Percentiles rank a stretch among this genome's conserved stretches.
These are phyloP conservation scores for Guyanaporus albipodus DNA, from an alignment of 768 basidiomycete species.

Conservation along the genomic window DNA sequence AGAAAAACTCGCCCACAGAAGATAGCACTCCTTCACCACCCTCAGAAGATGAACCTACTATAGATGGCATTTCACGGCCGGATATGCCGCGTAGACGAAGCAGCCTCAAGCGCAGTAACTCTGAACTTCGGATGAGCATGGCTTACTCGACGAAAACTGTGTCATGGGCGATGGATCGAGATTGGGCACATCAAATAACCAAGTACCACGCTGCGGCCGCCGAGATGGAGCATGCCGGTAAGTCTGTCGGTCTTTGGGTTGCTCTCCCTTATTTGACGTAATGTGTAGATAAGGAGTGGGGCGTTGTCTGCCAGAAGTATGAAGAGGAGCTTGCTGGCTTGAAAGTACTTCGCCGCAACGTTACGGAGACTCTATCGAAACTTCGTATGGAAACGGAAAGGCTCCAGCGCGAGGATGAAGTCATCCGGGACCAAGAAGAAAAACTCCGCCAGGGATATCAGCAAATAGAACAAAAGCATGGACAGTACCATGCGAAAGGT, in stretches of 20 bases:
- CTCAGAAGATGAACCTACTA: constrained; percentile 33
- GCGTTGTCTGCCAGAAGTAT: constrained; percentile 52
- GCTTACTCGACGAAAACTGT: constrained; percentile 60
- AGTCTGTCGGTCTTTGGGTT: constrained; percentile 12
- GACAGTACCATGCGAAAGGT: constrained; percentile 41
- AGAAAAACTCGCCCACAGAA: constrained; percentile 11
- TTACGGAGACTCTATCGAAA: constrained; percentile 39
- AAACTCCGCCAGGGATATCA: constrained; percentile 37
- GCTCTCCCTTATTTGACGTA: background rate
- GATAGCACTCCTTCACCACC: constrained; percentile 27
- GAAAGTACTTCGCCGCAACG: constrained; percentile 51
- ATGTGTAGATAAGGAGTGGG: constrained; percentile 54
- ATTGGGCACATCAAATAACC: constrained; percentile 53
- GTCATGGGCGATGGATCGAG: constrained; percentile 71
- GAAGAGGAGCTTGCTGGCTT: constrained; percentile 60
- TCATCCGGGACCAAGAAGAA: constrained; percentile 40
- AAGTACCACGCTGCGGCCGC: constrained; percentile 42
- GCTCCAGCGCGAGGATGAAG: constrained; percentile 39
- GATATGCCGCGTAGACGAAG: constrained; percentile 50
- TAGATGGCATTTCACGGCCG: constrained; percentile 28
- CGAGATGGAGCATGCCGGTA: constrained; percentile 40
- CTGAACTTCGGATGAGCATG: constrained; percentile 42
- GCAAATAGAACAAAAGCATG: constrained; percentile 39
- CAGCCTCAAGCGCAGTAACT: constrained; percentile 57
- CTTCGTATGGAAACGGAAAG: constrained; percentile 39